Evolutionary conservation across 2,329 filamentous ascomycete species (phyloP), one percentile per base, ranked within the genome.

Genomic region (Ascochyta viciae-villosae): DNA sequence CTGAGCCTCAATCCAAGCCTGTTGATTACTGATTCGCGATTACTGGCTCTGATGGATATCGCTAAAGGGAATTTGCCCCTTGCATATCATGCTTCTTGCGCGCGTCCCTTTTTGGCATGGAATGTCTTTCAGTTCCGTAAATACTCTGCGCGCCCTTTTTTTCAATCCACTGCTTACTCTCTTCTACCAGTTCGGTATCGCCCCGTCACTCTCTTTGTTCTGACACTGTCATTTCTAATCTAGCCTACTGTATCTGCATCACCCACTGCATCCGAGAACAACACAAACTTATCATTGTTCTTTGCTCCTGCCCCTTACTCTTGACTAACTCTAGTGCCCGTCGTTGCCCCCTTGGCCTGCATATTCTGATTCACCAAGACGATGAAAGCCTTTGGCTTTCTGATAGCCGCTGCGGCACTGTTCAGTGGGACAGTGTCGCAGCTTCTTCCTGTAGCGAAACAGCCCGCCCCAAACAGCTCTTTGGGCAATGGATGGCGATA

Each of bases 341-440:
- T 29, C 10, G 3, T 31, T 37, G 16, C 27, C 44, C 24, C 35
- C 22, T 31, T 23, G 13, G 43, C 26, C 16, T 46, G 46, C 16
- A 2, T 22, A 4, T 13, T 24, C 5, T 22, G 13, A 2, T 35
- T 4, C n/a, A 23, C 19, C 45, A 29, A 35, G 7, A 50, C 46
- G 10, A 67, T 65, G 64, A 61, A 56, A 54, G 54, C 58, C 43
- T 50, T 64, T 38, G 49, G 56, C 57, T 62, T 59, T 58, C 42
- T 67, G 26, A 41, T 61, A 44, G 63, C 63, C 47, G 44, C 49
- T 44, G 61, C 54, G 29, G 51, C 60, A 24, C 42, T 64, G n/a
- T 42, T 64, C 8, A 39, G 23, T n/a, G 40, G 50, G 12, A 47
- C 35, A 43, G 13, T 44, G 23, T 50, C 57, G n/a, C 53, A 49